A percentile compares a stretch with the other conserved stretches of the same genome.
These are phyloP conservation scores for Fusarium sublunatum DNA, from an alignment of 2,329 filamentous ascomycete species.

Conservation along the genomic window DNA sequence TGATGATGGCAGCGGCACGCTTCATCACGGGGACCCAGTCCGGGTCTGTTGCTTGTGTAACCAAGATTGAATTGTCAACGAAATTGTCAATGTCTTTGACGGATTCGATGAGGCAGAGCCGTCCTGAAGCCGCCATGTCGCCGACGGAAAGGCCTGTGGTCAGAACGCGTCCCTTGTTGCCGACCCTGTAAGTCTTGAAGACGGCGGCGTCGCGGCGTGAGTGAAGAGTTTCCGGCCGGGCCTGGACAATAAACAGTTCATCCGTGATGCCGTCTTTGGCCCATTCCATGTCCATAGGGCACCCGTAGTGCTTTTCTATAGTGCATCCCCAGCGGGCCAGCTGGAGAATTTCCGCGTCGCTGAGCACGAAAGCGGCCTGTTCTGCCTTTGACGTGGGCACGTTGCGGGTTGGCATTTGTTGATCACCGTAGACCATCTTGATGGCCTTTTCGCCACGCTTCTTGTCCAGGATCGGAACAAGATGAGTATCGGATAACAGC, in stretches of 20 bases:
- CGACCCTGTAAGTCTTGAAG: constrained; percentile 51
- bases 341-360: constrained; percentile 51
- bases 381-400: constrained; percentile 53
- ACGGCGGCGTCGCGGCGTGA: constrained; percentile 47
- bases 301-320: constrained; percentile 51
- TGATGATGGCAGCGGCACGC: constrained; percentile 51
- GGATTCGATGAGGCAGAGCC: constrained; percentile 49
- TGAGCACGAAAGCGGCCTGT: constrained; percentile 48
- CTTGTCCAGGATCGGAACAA: constrained; percentile 51
- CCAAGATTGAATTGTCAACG: constrained; percentile 50
- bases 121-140: constrained; percentile 49
- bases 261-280: constrained; percentile 49
- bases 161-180: constrained; percentile 45
- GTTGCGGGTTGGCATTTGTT: constrained; percentile 47
- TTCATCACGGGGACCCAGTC: constrained; percentile 56
- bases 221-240: constrained; percentile 53
- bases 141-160: constrained; percentile 50
- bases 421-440: constrained; percentile 52
- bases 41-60: constrained; percentile 52
- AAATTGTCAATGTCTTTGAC: constrained; percentile 50
- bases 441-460: constrained; percentile 50
- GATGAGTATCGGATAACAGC: constrained; percentile 42
- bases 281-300: constrained; percentile 55
- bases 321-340: constrained; percentile 51
- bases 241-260: constrained; percentile 52